Conservation (phyloP, 768 basidiomycete species). For the Tephrocybe sp. region DNA sequence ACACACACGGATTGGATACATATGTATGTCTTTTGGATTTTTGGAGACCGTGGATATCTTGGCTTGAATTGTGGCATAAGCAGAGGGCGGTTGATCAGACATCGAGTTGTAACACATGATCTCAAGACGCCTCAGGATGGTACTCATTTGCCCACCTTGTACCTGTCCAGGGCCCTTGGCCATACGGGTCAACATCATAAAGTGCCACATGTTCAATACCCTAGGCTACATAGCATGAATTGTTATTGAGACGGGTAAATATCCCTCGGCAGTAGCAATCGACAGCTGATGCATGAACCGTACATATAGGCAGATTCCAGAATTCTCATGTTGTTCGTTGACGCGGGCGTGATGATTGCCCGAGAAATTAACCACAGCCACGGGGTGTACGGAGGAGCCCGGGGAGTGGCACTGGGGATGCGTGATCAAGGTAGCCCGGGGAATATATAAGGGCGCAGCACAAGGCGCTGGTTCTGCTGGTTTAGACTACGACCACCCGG, state of each 20-base stretch:
- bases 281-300: too few species aligned
- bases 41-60: too few species aligned
- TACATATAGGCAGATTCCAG: too few species aligned
- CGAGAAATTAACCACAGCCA: constrained; percentile 11
- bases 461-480: background rate
- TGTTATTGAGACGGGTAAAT: too few species aligned
- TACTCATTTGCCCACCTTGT: background rate
- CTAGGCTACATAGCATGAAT: too few species aligned
- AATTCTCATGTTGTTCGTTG: background rate
- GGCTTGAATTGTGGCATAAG: too few species aligned
- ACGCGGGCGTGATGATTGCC: background rate
- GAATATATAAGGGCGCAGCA: constrained; percentile 15
- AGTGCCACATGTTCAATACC: background rate
- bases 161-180: constrained; percentile 1
- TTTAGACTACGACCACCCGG: constrained; percentile 4
- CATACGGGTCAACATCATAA: background rate
- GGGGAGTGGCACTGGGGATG: constrained; percentile 10
- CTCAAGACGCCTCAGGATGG: constrained; percentile 5
- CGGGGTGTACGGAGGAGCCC: constrained; percentile 14
- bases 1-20: background rate
- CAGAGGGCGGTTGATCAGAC: too few species aligned
- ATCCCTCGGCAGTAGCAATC: too few species aligned
- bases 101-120: too few species aligned
- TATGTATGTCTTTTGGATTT: too few species aligned
- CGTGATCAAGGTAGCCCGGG: constrained; percentile 14